Conservation (phyloP, 495 filamentous ascomycete genomes). For the Sporormia fimetaria region DNA sequence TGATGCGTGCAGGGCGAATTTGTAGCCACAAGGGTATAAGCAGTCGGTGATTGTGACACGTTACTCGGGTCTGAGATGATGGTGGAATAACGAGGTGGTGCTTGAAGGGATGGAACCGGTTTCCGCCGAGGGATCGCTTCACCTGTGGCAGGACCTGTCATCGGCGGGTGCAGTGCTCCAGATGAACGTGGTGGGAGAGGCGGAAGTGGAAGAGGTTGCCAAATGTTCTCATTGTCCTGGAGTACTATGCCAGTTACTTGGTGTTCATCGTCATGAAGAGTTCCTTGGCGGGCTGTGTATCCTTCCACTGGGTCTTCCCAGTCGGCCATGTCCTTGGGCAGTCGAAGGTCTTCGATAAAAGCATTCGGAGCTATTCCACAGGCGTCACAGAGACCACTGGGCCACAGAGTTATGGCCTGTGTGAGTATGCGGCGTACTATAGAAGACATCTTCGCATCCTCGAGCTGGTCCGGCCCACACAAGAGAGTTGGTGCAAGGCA, state of each 20-base stretch:
- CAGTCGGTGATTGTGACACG: conserved; percentile 28
- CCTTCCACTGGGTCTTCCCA: conserved; percentile 35
- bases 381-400: conserved; percentile 26
- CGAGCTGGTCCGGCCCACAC: conserved; percentile 35
- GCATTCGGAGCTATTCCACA: conserved; percentile 20
- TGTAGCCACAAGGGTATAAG: conserved; percentile 24
- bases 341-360: conserved; percentile 26
- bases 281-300: conserved; percentile 1
- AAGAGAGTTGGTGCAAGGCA: conserved; percentile 40
- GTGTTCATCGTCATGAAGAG: conserved; percentile 12
- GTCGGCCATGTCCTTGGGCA: conserved; percentile 26
- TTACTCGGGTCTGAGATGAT: conserved; percentile 15
- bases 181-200: conserved; percentile 29
- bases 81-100: conserved; percentile 31
- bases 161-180: conserved; percentile 4
- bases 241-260: conserved; percentile 29
- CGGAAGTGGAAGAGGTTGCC: conserved; percentile 11
- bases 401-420: conserved; percentile 34
- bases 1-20: conserved; percentile 17
- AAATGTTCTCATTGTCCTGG: conserved; percentile 26
- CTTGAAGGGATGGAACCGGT: conserved; percentile 26
- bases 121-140: conserved; percentile 25
- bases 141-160: conserved; percentile 6
- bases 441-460: conserved; percentile 38
- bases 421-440: conserved; percentile 36